Evolutionary conservation across 306 rosid species (phyloP).

Genomic region (Trichosanthes truncata): DNA sequence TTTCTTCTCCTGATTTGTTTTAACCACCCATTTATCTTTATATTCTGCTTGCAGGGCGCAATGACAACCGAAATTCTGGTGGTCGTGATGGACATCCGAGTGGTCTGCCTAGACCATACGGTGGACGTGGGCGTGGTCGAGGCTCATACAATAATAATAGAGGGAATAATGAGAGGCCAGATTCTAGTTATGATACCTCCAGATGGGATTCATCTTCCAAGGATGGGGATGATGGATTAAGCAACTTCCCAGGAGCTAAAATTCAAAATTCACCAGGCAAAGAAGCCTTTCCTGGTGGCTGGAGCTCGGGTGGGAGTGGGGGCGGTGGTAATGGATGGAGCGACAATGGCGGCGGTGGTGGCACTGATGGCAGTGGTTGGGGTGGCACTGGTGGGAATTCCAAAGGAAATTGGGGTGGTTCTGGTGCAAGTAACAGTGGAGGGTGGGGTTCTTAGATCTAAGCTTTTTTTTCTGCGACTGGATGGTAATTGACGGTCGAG

Average conservation of each 20-base stretch:
- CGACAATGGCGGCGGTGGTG: not conserved
- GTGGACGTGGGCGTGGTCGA: conserved; percentile 69
- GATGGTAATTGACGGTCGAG: not conserved
- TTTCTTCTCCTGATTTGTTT: not conserved
- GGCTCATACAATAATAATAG: conserved; percentile 45
- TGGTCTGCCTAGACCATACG: conserved; percentile 80
- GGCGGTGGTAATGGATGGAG: conserved; percentile 14
- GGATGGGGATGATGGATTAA: conserved; percentile 60
- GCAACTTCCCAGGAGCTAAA: conserved; percentile 66
- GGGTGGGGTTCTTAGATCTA: not conserved
- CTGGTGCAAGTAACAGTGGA: not conserved
- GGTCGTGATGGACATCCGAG: conserved; percentile 43
- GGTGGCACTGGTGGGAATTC: not conserved
- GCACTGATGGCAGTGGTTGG: not conserved
- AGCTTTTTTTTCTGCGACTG: not conserved
- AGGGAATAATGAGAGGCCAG: conserved; percentile 63
- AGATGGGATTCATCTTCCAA: conserved; percentile 60
- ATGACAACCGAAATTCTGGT: conserved; percentile 13
- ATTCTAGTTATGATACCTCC: conserved; percentile 42
- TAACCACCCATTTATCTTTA: not conserved
- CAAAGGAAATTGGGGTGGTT: conserved; percentile 3
- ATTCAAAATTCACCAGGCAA: conserved; percentile 77
- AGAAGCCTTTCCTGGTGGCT: conserved; percentile 84
- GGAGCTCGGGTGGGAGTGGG: conserved; percentile 42
- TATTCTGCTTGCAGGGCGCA: conserved; percentile 22